Conservation (phyloP, 495 filamentous ascomycete species). For the Talaromyces adpressus region DNA sequence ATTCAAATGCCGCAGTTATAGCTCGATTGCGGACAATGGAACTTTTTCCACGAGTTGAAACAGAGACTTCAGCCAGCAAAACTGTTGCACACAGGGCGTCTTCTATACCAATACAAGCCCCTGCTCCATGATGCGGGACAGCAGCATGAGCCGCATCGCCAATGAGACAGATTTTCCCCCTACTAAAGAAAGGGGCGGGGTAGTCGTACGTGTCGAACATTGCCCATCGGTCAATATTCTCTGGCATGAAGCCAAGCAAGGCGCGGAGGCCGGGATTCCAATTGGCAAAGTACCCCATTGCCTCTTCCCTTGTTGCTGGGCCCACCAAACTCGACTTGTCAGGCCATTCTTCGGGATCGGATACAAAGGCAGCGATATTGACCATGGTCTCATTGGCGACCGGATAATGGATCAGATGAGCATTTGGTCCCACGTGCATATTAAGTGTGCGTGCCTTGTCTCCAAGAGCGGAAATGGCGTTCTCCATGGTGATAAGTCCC, state of each 20-base stretch:
- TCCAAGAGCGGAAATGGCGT: slow-evolving; percentile 9
- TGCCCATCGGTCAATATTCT: slow-evolving; percentile 26
- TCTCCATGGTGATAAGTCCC: slow-evolving; percentile 24
- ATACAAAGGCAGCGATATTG: slow-evolving; percentile 20
- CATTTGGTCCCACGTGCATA: slow-evolving; percentile 13
- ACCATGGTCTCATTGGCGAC: slow-evolving; percentile 15
- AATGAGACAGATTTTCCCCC: slow-evolving; percentile 20
- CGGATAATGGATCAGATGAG: slow-evolving; percentile 14
- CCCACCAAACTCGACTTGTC: background rate
- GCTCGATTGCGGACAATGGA: background rate
- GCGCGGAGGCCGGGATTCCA: slow-evolving; percentile 7
- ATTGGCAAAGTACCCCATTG: no score
- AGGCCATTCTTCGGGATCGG: slow-evolving; percentile 13
- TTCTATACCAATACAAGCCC: slow-evolving; percentile 32
- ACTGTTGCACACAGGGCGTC: slow-evolving; percentile 17
- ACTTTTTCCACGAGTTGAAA: no score
- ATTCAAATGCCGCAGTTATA: background rate
- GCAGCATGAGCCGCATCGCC: slow-evolving; percentile 39
- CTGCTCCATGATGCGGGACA: slow-evolving; percentile 31
- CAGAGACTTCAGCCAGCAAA: no score
- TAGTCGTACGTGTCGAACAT: slow-evolving; percentile 30
- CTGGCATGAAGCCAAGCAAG: slow-evolving; percentile 18
- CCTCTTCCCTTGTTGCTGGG: slow-evolving; percentile 8
- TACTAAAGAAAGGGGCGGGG: slow-evolving; percentile 22
- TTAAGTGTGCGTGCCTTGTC: slow-evolving; percentile 3